Evolutionary conservation across 2,329 filamentous ascomycete genomes (phyloP), one percentile per base, ranked within the genome.

Genomic region (Xylariales sp.): DNA sequence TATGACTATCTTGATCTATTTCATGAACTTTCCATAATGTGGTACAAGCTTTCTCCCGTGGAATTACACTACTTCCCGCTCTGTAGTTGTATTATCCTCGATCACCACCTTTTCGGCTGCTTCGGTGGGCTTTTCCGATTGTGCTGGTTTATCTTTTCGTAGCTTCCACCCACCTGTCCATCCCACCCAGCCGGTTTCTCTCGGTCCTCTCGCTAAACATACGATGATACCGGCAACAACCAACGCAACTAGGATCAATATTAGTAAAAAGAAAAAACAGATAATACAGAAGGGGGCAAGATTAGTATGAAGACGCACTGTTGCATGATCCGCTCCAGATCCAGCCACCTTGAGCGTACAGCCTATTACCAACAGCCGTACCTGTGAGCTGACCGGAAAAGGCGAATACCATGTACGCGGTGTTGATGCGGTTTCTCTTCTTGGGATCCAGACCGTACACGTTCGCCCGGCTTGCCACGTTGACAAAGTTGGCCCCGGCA

Each of bases 311-410:
- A n/a, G n/a, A n/a, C n/a, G n/a, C n/a, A 63, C 60, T 60, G 18
- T 62, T 65, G 29, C 59, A 63, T 6, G 58, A 61, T 0, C 69
- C 66, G 38, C 70, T 75, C 43, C 61, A 67, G 6, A 53, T 60
- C 72, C 72, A 76, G 0, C 73, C 73, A 2, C 72, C 72, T 20
- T 62, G 50, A 0, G 71, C 70, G 40, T 74, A 76, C 2, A 76
- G 53, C 14, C 65, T 59, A 44, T 75, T 76, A 0, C 76, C 76
- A 5, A 76, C 75, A 2, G 75, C 69, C 0, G 80, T 83, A 0
- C 86, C 86, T 2, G 81, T 81, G 32, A 93, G 49, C 63, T 93
- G 87, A 0, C 87, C 87, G 19, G 74, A 78, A 51, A 91, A 91
- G 0, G 77, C 79, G 6, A 74, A 71, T 0, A 89, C 72, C 87